phyloP scores from a whole-genome alignment of 1,284 basidiomycete genomes.

The Ganoderma lucidum region DNA sequence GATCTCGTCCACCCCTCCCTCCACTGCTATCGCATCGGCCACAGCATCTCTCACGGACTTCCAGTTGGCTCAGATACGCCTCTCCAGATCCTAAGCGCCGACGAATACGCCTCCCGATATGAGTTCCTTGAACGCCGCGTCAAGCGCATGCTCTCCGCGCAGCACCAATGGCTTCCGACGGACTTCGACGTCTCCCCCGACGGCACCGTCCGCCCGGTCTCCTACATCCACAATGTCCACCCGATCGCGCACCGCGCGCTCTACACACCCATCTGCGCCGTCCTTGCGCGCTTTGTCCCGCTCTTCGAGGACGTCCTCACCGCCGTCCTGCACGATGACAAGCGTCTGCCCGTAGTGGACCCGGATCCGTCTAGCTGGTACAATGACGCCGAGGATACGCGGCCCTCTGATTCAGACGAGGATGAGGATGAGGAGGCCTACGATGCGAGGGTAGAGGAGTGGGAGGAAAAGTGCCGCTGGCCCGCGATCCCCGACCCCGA shows the following conservation, averaged over 20 bases:
- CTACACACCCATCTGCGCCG: not conserved
- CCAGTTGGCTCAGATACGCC: not conserved
- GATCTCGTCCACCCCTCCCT: slow-evolving; percentile 7
- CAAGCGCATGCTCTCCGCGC: not conserved
- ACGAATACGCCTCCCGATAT: not conserved
- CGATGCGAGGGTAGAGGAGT: not conserved
- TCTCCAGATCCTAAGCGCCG: not conserved
- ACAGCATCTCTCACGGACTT: slow-evolving; percentile 9
- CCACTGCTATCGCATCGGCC: slow-evolving; percentile 17
- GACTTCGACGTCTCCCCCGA: slow-evolving; percentile 18
- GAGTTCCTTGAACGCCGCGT: not conserved
- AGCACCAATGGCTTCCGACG: slow-evolving; percentile 22
- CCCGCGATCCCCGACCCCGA: slow-evolving; percentile 6
- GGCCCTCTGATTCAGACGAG: not conserved
- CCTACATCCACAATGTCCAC: slow-evolving; percentile 16
- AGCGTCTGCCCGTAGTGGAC: not conserved
- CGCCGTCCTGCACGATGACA: slow-evolving; percentile 27
- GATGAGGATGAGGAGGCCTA: not conserved
- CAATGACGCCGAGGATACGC: not conserved
- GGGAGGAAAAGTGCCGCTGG: slow-evolving; percentile 3
- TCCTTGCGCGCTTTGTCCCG: slow-evolving; percentile 26
- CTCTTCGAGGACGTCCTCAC: slow-evolving; percentile 39
- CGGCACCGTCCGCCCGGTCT: slow-evolving; percentile 7
- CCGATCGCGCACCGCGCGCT: slow-evolving; percentile 10
- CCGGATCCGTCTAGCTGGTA: not conserved